Conservation (phyloP, 2,329 filamentous ascomycete genomes). For the Juglanconis oblonga region DNA sequence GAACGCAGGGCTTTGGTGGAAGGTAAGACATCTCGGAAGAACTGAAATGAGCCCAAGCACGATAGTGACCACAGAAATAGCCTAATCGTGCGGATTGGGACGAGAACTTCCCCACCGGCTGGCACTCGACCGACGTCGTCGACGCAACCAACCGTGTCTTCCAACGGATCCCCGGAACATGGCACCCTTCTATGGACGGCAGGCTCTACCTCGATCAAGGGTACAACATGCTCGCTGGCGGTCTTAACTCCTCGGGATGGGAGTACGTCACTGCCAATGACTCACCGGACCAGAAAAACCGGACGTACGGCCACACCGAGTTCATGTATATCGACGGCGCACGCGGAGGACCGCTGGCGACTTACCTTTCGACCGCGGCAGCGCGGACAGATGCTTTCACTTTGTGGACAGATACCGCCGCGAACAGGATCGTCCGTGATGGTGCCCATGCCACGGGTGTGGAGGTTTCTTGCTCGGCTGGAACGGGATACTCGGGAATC, state of each 20-base stretch:
- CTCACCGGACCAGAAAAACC: slow-evolving; percentile 61
- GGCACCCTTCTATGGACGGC: slow-evolving; percentile 63
- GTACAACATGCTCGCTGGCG: slow-evolving; percentile 59
- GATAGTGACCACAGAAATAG: slow-evolving; percentile 22
- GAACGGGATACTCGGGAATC: slow-evolving; percentile 55
- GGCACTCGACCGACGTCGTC: slow-evolving; percentile 63
- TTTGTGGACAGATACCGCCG: slow-evolving; percentile 63
- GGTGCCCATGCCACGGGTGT: slow-evolving; percentile 63
- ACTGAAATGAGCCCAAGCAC: no score
- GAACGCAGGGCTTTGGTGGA: slow-evolving; percentile 65
- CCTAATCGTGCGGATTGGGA: slow-evolving; percentile 67
- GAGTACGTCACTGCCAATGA: slow-evolving; percentile 54
- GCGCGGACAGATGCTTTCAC: slow-evolving; percentile 59
- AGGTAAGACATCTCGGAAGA: slow-evolving; percentile 30
- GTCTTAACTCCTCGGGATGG: slow-evolving; percentile 61
- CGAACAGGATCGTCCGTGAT: slow-evolving; percentile 63
- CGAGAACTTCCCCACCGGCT: slow-evolving; percentile 68
- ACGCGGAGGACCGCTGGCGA: slow-evolving; percentile 66
- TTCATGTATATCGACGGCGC: slow-evolving; percentile 68
- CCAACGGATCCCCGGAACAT: slow-evolving; percentile 67
- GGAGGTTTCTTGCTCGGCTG: slow-evolving; percentile 56
- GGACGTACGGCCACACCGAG: slow-evolving; percentile 59
- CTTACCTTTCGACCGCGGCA: slow-evolving; percentile 64
- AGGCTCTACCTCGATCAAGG: slow-evolving; percentile 65
- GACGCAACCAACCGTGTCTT: slow-evolving; percentile 61